A percentile compares a stretch with the other conserved stretches of the same genome.
Evolutionary conservation across 495 filamentous ascomycete species (phyloP).

Genomic region (Penicillium ochrochloron): DNA sequence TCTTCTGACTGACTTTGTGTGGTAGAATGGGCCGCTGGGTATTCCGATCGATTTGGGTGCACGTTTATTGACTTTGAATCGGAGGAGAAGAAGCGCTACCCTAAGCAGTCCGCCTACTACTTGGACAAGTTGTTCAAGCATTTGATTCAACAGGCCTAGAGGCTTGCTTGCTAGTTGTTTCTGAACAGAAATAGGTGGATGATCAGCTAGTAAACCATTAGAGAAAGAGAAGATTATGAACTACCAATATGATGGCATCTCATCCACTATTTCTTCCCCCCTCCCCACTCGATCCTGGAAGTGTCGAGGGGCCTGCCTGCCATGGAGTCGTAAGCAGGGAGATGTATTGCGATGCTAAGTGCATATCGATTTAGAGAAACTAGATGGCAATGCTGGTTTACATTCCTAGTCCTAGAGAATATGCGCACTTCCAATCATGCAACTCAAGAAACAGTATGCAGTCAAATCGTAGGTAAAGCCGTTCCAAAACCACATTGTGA

Average conservation of each 20-base stretch:
- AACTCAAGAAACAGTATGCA: not conserved
- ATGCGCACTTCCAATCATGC: not conserved
- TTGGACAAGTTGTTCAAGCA: constrained; percentile 47
- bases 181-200: too few species aligned
- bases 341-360: not conserved
- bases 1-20: constrained; percentile 12
- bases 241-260: too few species aligned
- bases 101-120: constrained; percentile 51
- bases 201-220: too few species aligned
- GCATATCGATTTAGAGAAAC: not conserved
- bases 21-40: constrained; percentile 55
- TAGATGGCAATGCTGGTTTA: not conserved
- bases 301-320: too few species aligned
- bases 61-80: constrained; percentile 50
- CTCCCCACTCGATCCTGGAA: too few species aligned
- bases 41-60: constrained; percentile 50
- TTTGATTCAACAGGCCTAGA: constrained; percentile 35
- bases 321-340: too few species aligned
- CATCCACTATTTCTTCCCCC: too few species aligned
- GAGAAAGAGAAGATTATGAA: too few species aligned
- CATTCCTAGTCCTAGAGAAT: not conserved
- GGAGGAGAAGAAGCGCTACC: constrained; percentile 50
- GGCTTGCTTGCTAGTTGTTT: not conserved
- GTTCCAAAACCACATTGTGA: not conserved
- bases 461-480: not conserved